Evolutionary conservation across 164 flowering plant genomes (phyloP).

Genomic region (Chimonanthus praecox): DNA sequence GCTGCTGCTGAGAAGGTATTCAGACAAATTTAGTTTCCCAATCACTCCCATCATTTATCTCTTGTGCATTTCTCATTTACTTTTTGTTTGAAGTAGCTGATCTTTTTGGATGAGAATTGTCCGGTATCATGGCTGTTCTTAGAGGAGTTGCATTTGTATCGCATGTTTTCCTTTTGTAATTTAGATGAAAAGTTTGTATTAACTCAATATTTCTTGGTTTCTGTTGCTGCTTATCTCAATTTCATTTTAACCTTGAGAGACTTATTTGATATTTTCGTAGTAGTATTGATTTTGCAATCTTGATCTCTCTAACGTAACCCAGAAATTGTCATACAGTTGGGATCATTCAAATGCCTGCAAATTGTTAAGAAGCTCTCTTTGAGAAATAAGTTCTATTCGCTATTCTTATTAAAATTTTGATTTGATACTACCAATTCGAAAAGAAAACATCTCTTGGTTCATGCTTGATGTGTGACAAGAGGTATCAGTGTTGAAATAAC

Average conservation of each 20-base stretch:
- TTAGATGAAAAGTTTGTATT: conserved; percentile 1
- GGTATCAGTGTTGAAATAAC: not conserved
- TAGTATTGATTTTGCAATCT: not conserved
- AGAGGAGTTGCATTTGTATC: not conserved
- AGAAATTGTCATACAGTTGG: not conserved
- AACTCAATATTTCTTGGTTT: not conserved
- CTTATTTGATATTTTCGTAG: not conserved
- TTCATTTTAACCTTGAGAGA: not conserved
- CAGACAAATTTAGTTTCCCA: conserved; percentile 26
- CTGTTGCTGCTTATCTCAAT: not conserved
- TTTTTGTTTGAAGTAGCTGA: not conserved
- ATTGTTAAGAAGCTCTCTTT: too few species aligned
- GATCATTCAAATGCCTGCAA: not conserved
- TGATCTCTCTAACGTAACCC: not conserved
- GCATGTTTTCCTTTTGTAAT: not conserved
- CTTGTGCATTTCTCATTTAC: not conserved
- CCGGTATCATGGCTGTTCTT: not conserved
- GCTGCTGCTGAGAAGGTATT: conserved; percentile 87
- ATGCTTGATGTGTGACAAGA: too few species aligned
- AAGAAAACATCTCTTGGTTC: not conserved
- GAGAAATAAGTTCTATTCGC: not conserved
- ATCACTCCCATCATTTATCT: not conserved
- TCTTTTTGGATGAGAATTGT: not conserved
- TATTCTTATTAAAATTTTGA: too few species aligned
- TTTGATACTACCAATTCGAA: not conserved